Conservation (phyloP, 1,139 yeast species). For the Pichia sp. region DNA sequence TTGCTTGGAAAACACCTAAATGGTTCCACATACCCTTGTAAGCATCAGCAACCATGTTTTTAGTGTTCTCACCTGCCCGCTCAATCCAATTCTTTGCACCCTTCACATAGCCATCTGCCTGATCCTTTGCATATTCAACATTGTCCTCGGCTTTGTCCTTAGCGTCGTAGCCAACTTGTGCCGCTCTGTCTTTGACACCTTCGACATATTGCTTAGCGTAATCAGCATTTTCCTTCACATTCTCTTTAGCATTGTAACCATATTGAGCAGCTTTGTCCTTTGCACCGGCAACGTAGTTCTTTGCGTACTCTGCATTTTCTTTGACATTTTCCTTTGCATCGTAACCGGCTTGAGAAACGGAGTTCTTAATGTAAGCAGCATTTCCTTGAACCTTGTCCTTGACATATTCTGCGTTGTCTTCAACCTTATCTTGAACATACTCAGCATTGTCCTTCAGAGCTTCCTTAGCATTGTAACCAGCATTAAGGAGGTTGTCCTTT, state of each 20-base stretch:
- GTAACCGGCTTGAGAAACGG: constrained; percentile 8
- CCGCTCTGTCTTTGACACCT: constrained; percentile 5
- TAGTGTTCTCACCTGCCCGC: constrained; percentile 3
- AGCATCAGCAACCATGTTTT: constrained; percentile 31
- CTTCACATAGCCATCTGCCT: background rate
- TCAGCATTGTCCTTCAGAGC: constrained; percentile 5
- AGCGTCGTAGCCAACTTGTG: constrained; percentile 7
- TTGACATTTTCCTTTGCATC: constrained; percentile 9
- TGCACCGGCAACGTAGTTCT: constrained; percentile 5
- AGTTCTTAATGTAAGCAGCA: constrained; percentile 3
- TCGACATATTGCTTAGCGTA: constrained; percentile 5
- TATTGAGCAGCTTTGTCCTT: constrained; percentile 7
- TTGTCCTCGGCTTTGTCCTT: constrained; percentile 5
- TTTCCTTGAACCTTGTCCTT: constrained; percentile 6
- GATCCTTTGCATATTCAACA: constrained; percentile 3
- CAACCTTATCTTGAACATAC: background rate
- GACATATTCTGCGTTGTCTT: constrained; percentile 3
- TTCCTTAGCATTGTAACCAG: constrained; percentile 9
- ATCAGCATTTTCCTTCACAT: constrained; percentile 11
- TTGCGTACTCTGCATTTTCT: constrained; percentile 7
- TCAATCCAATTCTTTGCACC: constrained; percentile 3
- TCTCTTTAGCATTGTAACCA: constrained; percentile 10
- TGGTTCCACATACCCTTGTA: constrained; percentile 25
- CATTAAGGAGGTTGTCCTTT: constrained; percentile 3
- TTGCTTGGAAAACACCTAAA: constrained; percentile 23